Evolutionary conservation across 139 green algal species (phyloP).

Genomic region (Pleodorina starrii): DNA sequence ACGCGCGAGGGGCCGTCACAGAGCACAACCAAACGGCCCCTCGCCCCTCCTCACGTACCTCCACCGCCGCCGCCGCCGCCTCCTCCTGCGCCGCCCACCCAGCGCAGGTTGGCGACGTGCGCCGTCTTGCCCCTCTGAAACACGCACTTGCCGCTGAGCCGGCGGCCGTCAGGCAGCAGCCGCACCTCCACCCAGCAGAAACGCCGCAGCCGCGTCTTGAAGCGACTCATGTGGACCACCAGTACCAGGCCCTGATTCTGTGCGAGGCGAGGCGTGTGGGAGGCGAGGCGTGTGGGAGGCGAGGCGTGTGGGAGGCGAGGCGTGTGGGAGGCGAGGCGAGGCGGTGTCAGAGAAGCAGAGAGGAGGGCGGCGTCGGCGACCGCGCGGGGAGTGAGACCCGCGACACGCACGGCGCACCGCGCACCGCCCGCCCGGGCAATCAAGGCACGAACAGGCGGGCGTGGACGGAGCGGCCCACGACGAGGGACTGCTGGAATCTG

Average conservation of each 20-base stretch:
- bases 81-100: no score
- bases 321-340: no score
- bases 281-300: neutral
- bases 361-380: neutral
- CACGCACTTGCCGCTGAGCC: neutral
- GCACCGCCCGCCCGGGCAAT: no score
- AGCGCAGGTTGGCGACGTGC: neutral
- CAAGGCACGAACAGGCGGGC: no score
- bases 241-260: conserved; percentile 2
- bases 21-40: no score
- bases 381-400: no score
- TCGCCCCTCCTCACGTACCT: no score
- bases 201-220: conserved; percentile 28
- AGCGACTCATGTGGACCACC: conserved; percentile 18
- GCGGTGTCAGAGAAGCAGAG: neutral
- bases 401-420: no score
- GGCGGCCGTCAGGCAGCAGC: neutral
- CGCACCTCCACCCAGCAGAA: neutral
- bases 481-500: no score
- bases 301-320: neutral
- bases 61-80: no score
- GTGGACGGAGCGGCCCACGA: no score
- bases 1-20: no score
- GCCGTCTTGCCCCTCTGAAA: neutral
- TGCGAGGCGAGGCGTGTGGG: neutral